phyloP scores from a whole-genome alignment of 2,329 filamentous ascomycete genomes.

The Talaromyces sp. region DNA sequence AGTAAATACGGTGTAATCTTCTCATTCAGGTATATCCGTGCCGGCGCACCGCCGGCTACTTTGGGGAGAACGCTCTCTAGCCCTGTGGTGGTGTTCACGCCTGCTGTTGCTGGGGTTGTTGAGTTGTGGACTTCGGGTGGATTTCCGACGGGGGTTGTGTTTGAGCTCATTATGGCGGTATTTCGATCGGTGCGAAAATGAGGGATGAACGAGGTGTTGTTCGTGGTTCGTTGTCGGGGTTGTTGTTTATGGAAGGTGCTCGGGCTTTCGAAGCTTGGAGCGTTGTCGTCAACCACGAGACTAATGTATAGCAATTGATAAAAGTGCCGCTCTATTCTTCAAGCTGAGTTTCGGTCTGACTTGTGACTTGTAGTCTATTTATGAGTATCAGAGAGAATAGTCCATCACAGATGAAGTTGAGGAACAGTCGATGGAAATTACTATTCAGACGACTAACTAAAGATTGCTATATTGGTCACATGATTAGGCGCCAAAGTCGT shows the following conservation, averaged over 20 bases:
- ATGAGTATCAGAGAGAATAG: neutral
- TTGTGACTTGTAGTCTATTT: neutral
- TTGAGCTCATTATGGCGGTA: conserved; percentile 15
- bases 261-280: neutral
- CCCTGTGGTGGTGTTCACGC: neutral
- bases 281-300: neutral
- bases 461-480: conserved; percentile 6
- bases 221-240: neutral
- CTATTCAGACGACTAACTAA: conserved; percentile 26
- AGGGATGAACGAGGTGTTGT: neutral
- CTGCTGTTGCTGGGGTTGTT: conserved; percentile 9
- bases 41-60: conserved; percentile 62
- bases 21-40: conserved; percentile 68
- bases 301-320: neutral
- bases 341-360: neutral
- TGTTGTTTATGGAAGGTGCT: neutral
- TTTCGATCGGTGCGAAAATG: neutral
- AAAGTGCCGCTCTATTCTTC: too few relatives aligned
- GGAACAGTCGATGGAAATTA: neutral
- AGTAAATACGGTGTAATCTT: conserved; percentile 67
- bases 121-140: conserved; percentile 7
- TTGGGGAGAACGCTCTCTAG: conserved; percentile 14
- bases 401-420: neutral
- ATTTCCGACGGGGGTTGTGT: conserved; percentile 15
- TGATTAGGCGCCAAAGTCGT: conserved; percentile 10